A percentile compares a stretch with the other conserved stretches of the same genome.
Conservation (phyloP, 2,329 filamentous ascomycete genomes). For the Fragosphaeria purpurea region DNA sequence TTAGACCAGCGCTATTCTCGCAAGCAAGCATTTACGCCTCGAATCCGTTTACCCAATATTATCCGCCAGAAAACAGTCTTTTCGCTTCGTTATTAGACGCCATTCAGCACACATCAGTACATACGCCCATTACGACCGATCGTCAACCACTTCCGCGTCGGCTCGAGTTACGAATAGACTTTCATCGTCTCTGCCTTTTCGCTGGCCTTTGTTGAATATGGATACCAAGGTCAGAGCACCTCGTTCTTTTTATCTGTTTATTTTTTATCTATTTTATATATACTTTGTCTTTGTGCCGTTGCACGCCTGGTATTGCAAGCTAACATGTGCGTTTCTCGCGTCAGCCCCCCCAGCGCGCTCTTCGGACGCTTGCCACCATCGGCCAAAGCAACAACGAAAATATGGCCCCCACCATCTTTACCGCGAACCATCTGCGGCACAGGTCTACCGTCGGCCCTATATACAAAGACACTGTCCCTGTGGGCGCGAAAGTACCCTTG, state of each 20-base stretch:
- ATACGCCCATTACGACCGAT: too few relatives aligned
- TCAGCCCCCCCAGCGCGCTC: constrained; percentile 57
- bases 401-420: constrained; percentile 43
- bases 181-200: background rate
- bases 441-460: constrained; percentile 64
- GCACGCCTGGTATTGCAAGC: background rate
- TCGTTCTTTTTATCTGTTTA: background rate
- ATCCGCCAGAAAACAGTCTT: too few relatives aligned
- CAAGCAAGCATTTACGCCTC: too few relatives aligned
- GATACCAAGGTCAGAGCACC: constrained; percentile 3
- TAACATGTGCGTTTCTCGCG: constrained; percentile 4
- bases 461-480: constrained; percentile 34
- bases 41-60: too few relatives aligned
- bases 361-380: constrained; percentile 34
- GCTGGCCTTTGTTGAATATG: background rate
- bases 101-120: too few relatives aligned
- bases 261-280: background rate
- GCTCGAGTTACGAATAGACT: too few relatives aligned
- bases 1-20: too few relatives aligned
- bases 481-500: constrained; percentile 50
- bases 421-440: constrained; percentile 61
- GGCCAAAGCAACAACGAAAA: constrained; percentile 61
- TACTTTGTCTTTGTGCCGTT: background rate
- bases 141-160: too few relatives aligned
- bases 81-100: too few relatives aligned